These are phyloP conservation scores for Phialophora tarda DNA, from an alignment of 2,329 filamentous ascomycete species.

Conservation along the genomic window DNA sequence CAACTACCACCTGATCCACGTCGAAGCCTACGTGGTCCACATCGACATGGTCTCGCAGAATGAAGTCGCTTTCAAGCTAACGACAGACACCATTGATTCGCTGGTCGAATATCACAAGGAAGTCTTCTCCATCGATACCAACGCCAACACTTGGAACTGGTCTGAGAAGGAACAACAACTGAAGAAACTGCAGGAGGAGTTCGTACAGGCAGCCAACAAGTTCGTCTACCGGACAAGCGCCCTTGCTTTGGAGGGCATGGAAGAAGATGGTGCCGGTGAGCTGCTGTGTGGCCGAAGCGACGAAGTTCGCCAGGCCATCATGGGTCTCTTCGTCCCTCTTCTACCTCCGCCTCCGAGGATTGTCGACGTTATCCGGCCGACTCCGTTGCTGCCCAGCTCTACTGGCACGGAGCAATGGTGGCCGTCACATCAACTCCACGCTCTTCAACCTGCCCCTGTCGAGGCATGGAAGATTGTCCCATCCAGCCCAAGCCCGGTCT, in stretches of 20 bases:
- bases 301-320: constrained; percentile 86
- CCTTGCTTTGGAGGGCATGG: constrained; percentile 87
- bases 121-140: constrained; percentile 87
- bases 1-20: constrained; percentile 90
- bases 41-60: constrained; percentile 98
- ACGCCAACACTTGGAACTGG: constrained; percentile 91
- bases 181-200: constrained; percentile 97
- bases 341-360: constrained; percentile 84
- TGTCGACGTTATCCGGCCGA: constrained; percentile 85
- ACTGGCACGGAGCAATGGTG: constrained; percentile 77
- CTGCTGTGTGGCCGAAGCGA: constrained; percentile 89
- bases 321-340: constrained; percentile 81
- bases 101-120: constrained; percentile 97
- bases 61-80: constrained; percentile 98
- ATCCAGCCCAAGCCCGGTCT: constrained; percentile 81
- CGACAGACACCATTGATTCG: constrained; percentile 87
- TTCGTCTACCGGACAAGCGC: constrained; percentile 93
- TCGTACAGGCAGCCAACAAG: constrained; percentile 94
- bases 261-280: constrained; percentile 95
- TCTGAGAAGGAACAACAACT: constrained; percentile 93
- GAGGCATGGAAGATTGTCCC: constrained; percentile 91
- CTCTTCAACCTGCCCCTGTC: constrained; percentile 70
- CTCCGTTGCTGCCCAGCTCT: constrained; percentile 83
- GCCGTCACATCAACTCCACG: constrained; percentile 71
- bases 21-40: constrained; percentile 97